These are phyloP conservation scores for Pichia sp. DNA, from an alignment of 1,139 yeast genomes.

Conservation along the genomic window DNA sequence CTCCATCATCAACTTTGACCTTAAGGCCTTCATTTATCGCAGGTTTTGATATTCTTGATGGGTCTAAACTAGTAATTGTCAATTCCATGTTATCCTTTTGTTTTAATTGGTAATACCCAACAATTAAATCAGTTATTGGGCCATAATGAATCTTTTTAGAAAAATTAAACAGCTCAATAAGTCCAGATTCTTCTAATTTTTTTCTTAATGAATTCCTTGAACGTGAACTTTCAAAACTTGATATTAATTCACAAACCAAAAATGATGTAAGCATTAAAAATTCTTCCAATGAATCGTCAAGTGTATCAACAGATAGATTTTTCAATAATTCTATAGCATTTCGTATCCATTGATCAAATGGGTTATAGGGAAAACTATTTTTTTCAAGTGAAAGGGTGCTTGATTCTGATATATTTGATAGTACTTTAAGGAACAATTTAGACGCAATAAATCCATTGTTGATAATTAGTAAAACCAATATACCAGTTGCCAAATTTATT, in stretches of 20 bases:
- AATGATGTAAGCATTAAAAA: constrained; percentile 42
- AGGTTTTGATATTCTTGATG: neutral
- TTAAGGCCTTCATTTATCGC: neutral
- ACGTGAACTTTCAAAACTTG: constrained; percentile 31
- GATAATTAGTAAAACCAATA: constrained; percentile 35
- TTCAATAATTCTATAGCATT: constrained; percentile 16
- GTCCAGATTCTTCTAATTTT: constrained; percentile 38
- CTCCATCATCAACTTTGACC: neutral
- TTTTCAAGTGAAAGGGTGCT: neutral
- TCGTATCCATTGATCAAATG: constrained; percentile 15
- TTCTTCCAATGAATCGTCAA: constrained; percentile 23
- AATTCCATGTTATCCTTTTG: constrained; percentile 35
- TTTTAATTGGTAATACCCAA: constrained; percentile 37
- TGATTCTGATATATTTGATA: constrained; percentile 3
- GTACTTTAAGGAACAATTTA: constrained; percentile 10
- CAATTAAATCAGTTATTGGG: constrained; percentile 41
- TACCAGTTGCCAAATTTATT: constrained; percentile 74
- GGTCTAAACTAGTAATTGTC: neutral
- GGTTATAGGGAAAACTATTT: constrained; percentile 1
- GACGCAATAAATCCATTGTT: constrained; percentile 18
- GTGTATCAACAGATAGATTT: neutral
- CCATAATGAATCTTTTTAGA: constrained; percentile 34
- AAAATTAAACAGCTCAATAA: constrained; percentile 36
- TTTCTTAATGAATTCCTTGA: constrained; percentile 35
- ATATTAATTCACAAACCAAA: constrained; percentile 38